Conservation (phyloP, 495 filamentous ascomycete genomes). For the Neurospora sp. region DNA sequence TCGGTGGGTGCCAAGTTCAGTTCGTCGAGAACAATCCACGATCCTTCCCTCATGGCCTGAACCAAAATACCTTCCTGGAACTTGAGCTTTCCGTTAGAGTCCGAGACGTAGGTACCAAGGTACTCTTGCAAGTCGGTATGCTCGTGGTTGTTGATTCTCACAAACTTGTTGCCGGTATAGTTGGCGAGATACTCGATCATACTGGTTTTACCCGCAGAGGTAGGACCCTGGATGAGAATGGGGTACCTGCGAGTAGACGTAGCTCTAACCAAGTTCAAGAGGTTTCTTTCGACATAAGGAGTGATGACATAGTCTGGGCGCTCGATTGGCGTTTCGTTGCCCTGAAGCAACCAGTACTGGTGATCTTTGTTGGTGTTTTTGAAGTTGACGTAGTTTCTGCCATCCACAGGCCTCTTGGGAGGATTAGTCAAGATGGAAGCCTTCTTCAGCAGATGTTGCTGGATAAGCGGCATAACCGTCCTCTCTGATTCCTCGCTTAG, state of each 20-base stretch:
- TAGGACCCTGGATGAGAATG: slow-evolving; percentile 93
- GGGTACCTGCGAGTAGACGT: slow-evolving; percentile 87
- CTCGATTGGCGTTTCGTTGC: slow-evolving; percentile 51
- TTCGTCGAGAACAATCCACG: slow-evolving; percentile 98
- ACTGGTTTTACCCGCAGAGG: slow-evolving; percentile 93
- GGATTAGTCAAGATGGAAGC: slow-evolving; percentile 62
- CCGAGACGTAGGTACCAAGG: slow-evolving; percentile 85
- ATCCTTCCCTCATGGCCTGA: slow-evolving; percentile 79
- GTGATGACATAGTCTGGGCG: slow-evolving; percentile 93
- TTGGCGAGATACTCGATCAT: slow-evolving; percentile 98
- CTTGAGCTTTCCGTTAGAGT: slow-evolving; percentile 65
- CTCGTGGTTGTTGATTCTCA: slow-evolving; percentile 98
- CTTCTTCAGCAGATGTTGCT: slow-evolving; percentile 60
- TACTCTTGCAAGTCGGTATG: slow-evolving; percentile 98
- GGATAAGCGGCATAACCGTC: slow-evolving; percentile 68
- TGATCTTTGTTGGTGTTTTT: slow-evolving; percentile 46
- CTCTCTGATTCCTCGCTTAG: slow-evolving; percentile 68
- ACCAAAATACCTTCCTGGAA: slow-evolving; percentile 96
- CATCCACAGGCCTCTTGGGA: slow-evolving; percentile 64
- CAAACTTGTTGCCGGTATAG: slow-evolving; percentile 89
- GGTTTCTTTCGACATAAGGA: slow-evolving; percentile 84
- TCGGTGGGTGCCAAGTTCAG: slow-evolving; percentile 94
- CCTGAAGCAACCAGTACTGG: slow-evolving; percentile 86
- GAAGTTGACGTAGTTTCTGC: slow-evolving; percentile 71
- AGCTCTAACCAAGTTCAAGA: slow-evolving; percentile 86